These are phyloP conservation scores for Davidsoniella eucalypti DNA, from an alignment of 2,329 filamentous ascomycete genomes.

Conservation along the genomic window DNA sequence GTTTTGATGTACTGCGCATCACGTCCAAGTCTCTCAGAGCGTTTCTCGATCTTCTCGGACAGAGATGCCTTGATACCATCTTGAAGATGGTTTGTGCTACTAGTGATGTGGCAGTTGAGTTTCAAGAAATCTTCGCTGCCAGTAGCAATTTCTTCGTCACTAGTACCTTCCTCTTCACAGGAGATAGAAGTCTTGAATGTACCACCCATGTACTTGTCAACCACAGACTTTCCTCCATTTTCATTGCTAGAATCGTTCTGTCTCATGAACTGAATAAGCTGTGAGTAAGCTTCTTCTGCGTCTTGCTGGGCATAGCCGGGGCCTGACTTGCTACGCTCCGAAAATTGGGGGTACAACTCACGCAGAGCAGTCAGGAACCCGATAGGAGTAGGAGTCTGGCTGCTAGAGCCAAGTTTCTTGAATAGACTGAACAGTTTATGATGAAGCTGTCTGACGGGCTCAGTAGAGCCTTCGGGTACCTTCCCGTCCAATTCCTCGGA, in stretches of 20 bases:
- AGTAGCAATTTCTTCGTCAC: constrained; percentile 52
- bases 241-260: not conserved
- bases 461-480: too few relatives aligned
- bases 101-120: constrained; percentile 88
- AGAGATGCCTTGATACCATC: constrained; percentile 75
- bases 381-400: constrained; percentile 62
- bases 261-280: constrained; percentile 72
- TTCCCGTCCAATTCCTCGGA: constrained; percentile 41
- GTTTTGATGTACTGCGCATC: constrained; percentile 79
- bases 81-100: constrained; percentile 70
- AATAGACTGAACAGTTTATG: not conserved
- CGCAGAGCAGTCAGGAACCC: constrained; percentile 71
- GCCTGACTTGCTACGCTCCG: constrained; percentile 68
- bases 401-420: constrained; percentile 45
- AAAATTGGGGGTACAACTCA: constrained; percentile 75
- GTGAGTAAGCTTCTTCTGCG: constrained; percentile 95
- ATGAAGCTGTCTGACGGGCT: too few relatives aligned
- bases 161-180: constrained; percentile 68
- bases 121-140: constrained; percentile 68
- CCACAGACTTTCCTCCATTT: constrained; percentile 43
- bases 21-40: constrained; percentile 57
- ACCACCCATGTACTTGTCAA: constrained; percentile 83
- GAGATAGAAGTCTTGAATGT: constrained; percentile 62
- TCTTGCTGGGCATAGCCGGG: constrained; percentile 92
- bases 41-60: constrained; percentile 82